Evolutionary conservation across 768 basidiomycete species (phyloP), one percentile per base, ranked within the genome.

Genomic region (Phanerodontia chrysosporium): DNA sequence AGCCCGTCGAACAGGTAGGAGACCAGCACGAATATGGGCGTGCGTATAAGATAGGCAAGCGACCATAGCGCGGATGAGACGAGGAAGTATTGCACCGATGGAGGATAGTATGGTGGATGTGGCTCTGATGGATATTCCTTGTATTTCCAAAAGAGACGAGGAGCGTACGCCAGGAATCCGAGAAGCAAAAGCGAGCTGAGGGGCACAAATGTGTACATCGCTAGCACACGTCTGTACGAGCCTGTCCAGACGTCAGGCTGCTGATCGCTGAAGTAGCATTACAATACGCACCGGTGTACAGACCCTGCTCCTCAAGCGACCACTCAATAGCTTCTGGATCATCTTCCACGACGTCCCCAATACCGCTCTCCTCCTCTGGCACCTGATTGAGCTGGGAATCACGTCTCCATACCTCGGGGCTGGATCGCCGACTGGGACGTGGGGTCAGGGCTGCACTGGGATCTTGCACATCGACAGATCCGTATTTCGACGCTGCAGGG

Each of bases 11-110:
- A 46, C 69, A 54, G 0, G 45, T 21, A 58, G 9, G 77, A 66
- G 22, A 69, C 65, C 29, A 80, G 24, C 1, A 73, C 58, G 67
- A 75, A 83, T 16, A 84, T 61, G 13, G 82, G 82, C 10, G 74
- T 67, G 53, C 82, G 77, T 24, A 86, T 74, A 24, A 81, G 73
- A 66, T 86, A 78, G 1, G 81, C 76, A 28, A 88, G 71, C 14
- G 80, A 75, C 78, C 83, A 92, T 48, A 91, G 75, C 2, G 84
- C 79, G 18, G 78, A 76, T 0, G 88, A 81, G 45, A 83, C 72
- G 55, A 89, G 65, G 18, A 90, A 64, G 70, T 91, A 88, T 12
- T 86, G 83, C 18, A 89, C 64, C 1, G 89, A 88, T 28, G 79
- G 82, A 2, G 83, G 83, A 65, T 87, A 80, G 68, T 76, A 75